These are phyloP conservation scores for Microcyclosporella mali DNA, from an alignment of 2,329 filamentous ascomycete species.

Conservation along the genomic window DNA sequence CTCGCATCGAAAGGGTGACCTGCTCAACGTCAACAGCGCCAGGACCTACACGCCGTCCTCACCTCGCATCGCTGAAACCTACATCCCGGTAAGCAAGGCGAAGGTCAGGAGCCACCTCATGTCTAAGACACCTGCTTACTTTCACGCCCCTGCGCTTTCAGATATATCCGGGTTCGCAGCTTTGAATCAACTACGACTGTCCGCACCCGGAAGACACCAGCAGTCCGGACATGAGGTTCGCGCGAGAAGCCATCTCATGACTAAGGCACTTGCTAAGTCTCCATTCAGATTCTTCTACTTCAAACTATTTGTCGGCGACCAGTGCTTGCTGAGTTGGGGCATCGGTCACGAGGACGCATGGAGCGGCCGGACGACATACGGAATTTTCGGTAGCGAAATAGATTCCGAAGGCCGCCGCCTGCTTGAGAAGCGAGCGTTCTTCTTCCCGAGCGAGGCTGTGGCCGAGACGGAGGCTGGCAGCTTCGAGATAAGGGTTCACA, in stretches of 20 bases:
- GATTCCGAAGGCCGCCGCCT: constrained; percentile 27
- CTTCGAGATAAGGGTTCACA: constrained; percentile 39
- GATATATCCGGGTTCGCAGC: constrained; percentile 22
- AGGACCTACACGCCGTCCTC: background rate
- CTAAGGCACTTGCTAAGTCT: no score
- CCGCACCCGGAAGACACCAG: constrained; percentile 15
- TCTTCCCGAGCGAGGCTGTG: constrained; percentile 28
- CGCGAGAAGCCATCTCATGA: no score
- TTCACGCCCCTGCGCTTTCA: no score
- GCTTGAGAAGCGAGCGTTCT: constrained; percentile 39
- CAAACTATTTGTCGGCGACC: constrained; percentile 40
- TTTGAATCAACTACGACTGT: constrained; percentile 40
- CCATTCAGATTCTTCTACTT: constrained; percentile 44
- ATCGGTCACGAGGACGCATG: constrained; percentile 38
- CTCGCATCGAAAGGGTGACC: constrained; percentile 3
- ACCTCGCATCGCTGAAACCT: constrained; percentile 1
- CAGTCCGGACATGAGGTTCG: constrained; percentile 3
- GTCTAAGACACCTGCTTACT: no score
- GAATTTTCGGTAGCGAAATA: constrained; percentile 33
- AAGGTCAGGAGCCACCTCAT: no score
- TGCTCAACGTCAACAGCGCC: constrained; percentile 23
- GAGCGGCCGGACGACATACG: constrained; percentile 42
- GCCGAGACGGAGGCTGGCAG: constrained; percentile 19
- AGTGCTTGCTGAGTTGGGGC: constrained; percentile 40
- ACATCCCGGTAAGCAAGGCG: no score